Evolutionary conservation across 345 rosid species (phyloP).

Genomic region (Murraya koenigii): DNA sequence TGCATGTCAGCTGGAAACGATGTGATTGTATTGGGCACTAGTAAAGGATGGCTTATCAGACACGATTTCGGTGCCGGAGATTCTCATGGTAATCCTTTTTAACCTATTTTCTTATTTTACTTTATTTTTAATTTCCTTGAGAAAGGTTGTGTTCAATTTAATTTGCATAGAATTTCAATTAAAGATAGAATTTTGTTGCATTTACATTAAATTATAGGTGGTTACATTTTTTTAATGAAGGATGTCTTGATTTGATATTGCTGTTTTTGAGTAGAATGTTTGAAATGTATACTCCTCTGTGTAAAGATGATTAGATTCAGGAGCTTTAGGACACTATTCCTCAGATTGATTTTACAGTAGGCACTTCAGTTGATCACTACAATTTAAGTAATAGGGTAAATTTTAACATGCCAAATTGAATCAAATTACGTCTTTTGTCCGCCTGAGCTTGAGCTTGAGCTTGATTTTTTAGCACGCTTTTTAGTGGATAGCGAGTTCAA

Average conservation of each 20-base stretch:
- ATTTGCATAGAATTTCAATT: not conserved
- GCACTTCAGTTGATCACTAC: not conserved
- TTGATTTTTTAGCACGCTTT: not conserved
- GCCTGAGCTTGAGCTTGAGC: not conserved
- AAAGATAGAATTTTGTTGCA: not conserved
- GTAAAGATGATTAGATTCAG: not conserved
- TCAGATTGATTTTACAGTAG: not conserved
- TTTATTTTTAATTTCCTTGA: not conserved
- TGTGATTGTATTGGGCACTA: slow-evolving; percentile 86
- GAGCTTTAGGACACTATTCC: not conserved
- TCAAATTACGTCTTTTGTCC: not conserved
- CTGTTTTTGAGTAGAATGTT: not conserved
- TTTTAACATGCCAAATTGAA: not conserved
- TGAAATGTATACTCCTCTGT: not conserved
- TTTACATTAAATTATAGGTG: not conserved
- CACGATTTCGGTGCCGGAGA: slow-evolving; percentile 88
- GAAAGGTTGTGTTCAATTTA: not conserved
- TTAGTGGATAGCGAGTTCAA: not conserved
- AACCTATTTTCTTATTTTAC: not conserved
- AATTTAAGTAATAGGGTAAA: not conserved
- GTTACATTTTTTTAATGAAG: not conserved
- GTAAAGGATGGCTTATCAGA: slow-evolving; percentile 90
- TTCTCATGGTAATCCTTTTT: slow-evolving; percentile 49
- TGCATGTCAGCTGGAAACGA: slow-evolving; percentile 99
- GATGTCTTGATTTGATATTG: not conserved